Conservation (phyloP, 2,329 filamentous ascomycete genomes). For the Hymenoscyphus linearis region DNA sequence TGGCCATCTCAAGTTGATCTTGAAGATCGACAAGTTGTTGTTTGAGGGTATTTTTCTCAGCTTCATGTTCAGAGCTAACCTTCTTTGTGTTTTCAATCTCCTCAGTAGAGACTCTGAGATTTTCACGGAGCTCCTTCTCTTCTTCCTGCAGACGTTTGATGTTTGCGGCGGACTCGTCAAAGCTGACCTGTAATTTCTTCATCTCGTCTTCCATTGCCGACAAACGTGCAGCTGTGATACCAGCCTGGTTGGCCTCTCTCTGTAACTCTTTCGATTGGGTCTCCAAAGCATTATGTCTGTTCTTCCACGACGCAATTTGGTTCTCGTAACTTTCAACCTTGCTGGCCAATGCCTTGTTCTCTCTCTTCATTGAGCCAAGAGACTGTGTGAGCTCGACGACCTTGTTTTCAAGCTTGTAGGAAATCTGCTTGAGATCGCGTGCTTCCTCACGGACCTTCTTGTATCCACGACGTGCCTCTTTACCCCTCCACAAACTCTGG, state of each 20-base stretch:
- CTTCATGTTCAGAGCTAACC: conserved; percentile 70
- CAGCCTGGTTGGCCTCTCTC: conserved; percentile 93
- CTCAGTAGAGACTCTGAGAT: conserved; percentile 69
- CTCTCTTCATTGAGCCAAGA: conserved; percentile 82
- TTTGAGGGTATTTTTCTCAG: conserved; percentile 77
- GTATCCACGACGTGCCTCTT: conserved; percentile 73
- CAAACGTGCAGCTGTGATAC: conserved; percentile 86
- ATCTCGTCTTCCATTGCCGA: conserved; percentile 94
- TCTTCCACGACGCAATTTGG: conserved; percentile 95
- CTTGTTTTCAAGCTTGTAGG: conserved; percentile 99
- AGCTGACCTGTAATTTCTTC: conserved; percentile 80
- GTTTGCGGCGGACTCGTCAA: conserved; percentile 84
- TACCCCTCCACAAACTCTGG: conserved; percentile 91
- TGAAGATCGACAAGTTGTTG: conserved; percentile 87
- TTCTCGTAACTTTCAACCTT: conserved; percentile 95
- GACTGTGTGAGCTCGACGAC: conserved; percentile 96
- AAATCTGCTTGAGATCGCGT: conserved; percentile 97
- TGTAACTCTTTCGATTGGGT: conserved; percentile 89
- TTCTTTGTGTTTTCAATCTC: conserved; percentile 78
- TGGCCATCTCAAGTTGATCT: conserved; percentile 86
- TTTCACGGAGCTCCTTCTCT: conserved; percentile 79
- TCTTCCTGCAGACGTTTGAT: conserved; percentile 95
- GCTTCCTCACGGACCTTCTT: conserved; percentile 92
- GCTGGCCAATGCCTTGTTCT: conserved; percentile 83
- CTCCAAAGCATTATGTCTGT: conserved; percentile 83